Evolutionary conservation across 2,329 filamentous ascomycete species (phyloP).

Genomic region (Aaosphaeria pasadenensis): DNA sequence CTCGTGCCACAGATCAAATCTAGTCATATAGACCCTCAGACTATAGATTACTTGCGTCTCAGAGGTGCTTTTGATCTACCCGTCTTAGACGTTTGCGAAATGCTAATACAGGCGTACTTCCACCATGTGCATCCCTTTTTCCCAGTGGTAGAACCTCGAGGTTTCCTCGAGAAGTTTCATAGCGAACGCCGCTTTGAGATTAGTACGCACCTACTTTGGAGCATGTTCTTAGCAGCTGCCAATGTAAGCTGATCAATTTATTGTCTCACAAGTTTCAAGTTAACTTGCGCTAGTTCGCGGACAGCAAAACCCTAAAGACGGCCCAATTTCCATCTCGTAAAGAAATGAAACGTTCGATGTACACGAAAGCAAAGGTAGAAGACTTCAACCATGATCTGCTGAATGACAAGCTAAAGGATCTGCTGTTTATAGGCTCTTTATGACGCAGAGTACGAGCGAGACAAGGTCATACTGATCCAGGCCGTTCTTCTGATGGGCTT

Average conservation of each 20-base stretch:
- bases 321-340: neutral
- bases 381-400: neutral
- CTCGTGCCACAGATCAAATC: neutral
- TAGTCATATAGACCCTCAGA: neutral
- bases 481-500: neutral
- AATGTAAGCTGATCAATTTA: neutral
- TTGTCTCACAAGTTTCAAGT: neutral
- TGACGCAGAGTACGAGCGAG: neutral
- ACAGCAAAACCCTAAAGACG: neutral
- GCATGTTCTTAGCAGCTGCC: neutral
- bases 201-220: neutral
- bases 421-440: neutral
- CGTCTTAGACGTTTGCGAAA: neutral
- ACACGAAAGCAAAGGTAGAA: neutral
- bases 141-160: neutral
- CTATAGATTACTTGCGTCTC: neutral
- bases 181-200: neutral
- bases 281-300: neutral
- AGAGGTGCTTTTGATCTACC: neutral
- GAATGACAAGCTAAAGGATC: too few species aligned
- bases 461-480: neutral
- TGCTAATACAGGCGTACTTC: neutral
- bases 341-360: conserved; percentile 1
- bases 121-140: neutral
- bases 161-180: neutral